A percentile compares a stretch with the other conserved stretches of the same genome.
These are phyloP conservation scores for Eucalyptus tenuipes DNA, from an alignment of 345 rosid genomes.

Conservation along the genomic window DNA sequence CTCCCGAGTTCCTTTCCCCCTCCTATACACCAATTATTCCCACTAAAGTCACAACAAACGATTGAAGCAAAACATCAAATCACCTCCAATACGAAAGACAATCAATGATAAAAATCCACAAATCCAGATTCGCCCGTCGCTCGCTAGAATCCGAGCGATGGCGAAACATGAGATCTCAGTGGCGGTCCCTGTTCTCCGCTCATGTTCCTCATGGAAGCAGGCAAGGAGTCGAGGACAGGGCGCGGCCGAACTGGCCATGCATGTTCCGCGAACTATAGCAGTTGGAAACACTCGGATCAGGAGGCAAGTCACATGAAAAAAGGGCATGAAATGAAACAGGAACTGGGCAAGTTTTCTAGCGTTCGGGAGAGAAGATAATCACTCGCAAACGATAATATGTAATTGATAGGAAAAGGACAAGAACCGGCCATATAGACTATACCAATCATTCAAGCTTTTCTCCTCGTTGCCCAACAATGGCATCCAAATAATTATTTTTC, in stretches of 20 bases:
- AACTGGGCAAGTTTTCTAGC: not conserved
- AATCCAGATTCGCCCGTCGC: not conserved
- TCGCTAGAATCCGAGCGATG: not conserved
- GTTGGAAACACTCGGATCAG: not conserved
- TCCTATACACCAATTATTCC: not conserved
- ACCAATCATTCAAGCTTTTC: not conserved
- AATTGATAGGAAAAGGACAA: not conserved
- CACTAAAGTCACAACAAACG: not conserved
- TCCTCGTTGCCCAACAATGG: not conserved
- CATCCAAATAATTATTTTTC: not conserved
- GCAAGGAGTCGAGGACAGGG: not conserved
- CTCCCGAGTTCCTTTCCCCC: not conserved
- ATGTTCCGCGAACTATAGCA: not conserved
- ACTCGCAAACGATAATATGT: not conserved
- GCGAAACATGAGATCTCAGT: not conserved
- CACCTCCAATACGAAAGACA: not conserved
- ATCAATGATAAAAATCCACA: not conserved
- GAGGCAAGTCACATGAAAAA: not conserved
- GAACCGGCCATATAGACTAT: not conserved
- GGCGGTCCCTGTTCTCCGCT: not conserved
- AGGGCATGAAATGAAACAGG: not conserved
- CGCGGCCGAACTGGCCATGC: not conserved
- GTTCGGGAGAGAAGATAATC: not conserved
- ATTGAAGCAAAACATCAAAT: not conserved
- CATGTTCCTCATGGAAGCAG: not conserved